Percentiles rank a stretch among this genome's conserved stretches.
Conservation (phyloP, 2,329 filamentous ascomycete genomes). For the Fusarium foetens region DNA sequence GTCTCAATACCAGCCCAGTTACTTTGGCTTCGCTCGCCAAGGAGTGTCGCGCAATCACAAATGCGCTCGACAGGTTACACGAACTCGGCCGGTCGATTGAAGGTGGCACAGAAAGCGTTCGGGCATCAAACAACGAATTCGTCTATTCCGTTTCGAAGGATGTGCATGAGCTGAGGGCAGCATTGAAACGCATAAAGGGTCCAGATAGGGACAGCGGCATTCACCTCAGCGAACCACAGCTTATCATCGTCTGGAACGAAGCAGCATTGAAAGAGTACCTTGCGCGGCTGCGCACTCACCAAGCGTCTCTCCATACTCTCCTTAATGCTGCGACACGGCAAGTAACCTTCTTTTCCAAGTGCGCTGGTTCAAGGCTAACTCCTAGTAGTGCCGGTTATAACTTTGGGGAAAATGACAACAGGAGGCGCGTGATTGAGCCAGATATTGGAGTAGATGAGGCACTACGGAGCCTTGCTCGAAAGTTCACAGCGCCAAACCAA, state of each 20-base stretch:
- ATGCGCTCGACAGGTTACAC: conserved; percentile 42
- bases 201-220: conserved; percentile 45
- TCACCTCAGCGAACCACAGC: conserved; percentile 41
- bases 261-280: conserved; percentile 37
- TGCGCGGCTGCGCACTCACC: conserved; percentile 40
- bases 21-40: conserved; percentile 40
- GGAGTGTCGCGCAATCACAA: conserved; percentile 42
- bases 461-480: conserved; percentile 39
- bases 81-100: conserved; percentile 40
- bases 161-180: conserved; percentile 40
- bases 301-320: conserved; percentile 43
- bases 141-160: conserved; percentile 43
- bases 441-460: conserved; percentile 42
- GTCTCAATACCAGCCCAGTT: conserved; percentile 44
- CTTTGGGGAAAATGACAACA: conserved; percentile 37
- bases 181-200: conserved; percentile 42
- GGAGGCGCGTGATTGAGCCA: conserved; percentile 44
- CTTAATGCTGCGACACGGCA: conserved; percentile 44
- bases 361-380: conserved; percentile 12
- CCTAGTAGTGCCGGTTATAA: conserved; percentile 31
- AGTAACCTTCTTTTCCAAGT: neutral
- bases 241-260: conserved; percentile 46
- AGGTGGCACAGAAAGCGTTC: conserved; percentile 29
- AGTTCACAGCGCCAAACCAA: conserved; percentile 40
- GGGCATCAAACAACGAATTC: conserved; percentile 43